phyloP scores from a whole-genome alignment of 352 stramenopile genomes.

The Plasmopara muralis region DNA sequence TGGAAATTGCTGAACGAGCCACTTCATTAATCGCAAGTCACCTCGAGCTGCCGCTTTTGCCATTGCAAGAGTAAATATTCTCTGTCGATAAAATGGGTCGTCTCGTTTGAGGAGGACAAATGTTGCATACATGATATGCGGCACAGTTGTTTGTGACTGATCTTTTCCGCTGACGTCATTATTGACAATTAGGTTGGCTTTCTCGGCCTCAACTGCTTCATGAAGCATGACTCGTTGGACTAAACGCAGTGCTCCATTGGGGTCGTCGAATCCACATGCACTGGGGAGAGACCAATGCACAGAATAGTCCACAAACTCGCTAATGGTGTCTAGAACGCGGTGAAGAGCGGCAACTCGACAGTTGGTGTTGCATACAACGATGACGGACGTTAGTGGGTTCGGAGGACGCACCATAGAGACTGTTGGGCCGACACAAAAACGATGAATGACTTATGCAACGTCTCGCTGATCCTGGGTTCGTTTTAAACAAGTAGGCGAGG shows the following conservation, averaged over 20 bases:
- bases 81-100: conserved; percentile 23
- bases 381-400: conserved; percentile 16
- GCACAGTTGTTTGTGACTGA: conserved; percentile 9
- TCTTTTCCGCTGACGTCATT: conserved; percentile 7
- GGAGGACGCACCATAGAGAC: conserved; percentile 20
- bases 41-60: conserved; percentile 23
- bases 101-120: conserved; percentile 8
- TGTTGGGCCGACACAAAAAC: conserved; percentile 12
- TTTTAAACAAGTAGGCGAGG: conserved; percentile 20
- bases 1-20: conserved; percentile 22
- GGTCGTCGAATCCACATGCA: conserved; percentile 22
- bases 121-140: conserved; percentile 10
- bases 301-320: conserved; percentile 29
- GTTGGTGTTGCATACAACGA: conserved; percentile 15
- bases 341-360: conserved; percentile 20
- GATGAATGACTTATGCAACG: conserved; percentile 12
- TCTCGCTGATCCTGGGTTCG: conserved; percentile 12
- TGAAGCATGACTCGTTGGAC: conserved; percentile 20
- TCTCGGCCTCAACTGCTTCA: conserved; percentile 11
- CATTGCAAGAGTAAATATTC: conserved; percentile 25
- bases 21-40: conserved; percentile 24
- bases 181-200: conserved; percentile 12
- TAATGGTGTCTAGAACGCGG: conserved; percentile 25
- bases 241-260: conserved; percentile 18
- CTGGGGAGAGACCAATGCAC: conserved; percentile 22